Evolutionary conservation across 2,329 filamentous ascomycete species (phyloP), one percentile per base, ranked within the genome.

Genomic region (Thielaviopsis populi): DNA sequence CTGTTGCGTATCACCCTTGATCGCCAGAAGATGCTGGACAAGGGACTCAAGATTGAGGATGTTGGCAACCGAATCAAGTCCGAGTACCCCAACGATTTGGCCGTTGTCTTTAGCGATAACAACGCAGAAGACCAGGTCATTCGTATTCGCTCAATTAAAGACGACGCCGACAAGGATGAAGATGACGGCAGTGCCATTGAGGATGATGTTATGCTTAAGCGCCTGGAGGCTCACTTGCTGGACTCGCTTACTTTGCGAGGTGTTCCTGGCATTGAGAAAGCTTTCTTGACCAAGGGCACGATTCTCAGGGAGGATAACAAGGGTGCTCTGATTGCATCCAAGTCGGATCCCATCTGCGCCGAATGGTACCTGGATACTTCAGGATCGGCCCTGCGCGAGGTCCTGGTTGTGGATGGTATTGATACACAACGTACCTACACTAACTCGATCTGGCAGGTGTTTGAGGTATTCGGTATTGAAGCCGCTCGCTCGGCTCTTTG

Each of bases 351-450:
- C 1, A 78, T 82, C 40, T 96, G 91, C 77, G 86, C 88, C 68
- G 91, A 97, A 74, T 96, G 91, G 90, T 94, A 94, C 72, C 81
- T 99, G 63, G 94, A 99, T 75, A 99, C 95, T 4, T 91, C 86
- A 66, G 94, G 94, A 71, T 95, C 91, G 50, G 83, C 91, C 54
- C 80, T 99, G 63, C 87, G 87, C 58, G 84, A 90, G 33, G 91
- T 96, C 15, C 79, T 99, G 68, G 81, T 86, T 3, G 87, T 97
- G 61, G 86, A 91, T 40, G 95, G 94, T 61, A 91, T 99, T 37
- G 90, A 99, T 71, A 78, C 89, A 11, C 85, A 78, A 30, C 85
- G 90, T 66, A 96, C 92, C 1, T 95, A 91, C 73, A 95, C 91
- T 66, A 99, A 99, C 77, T 90, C 95, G 71, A 88, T 99, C 73